phyloP scores from a whole-genome alignment of 768 basidiomycete species.

The Chalciporus chontae region DNA sequence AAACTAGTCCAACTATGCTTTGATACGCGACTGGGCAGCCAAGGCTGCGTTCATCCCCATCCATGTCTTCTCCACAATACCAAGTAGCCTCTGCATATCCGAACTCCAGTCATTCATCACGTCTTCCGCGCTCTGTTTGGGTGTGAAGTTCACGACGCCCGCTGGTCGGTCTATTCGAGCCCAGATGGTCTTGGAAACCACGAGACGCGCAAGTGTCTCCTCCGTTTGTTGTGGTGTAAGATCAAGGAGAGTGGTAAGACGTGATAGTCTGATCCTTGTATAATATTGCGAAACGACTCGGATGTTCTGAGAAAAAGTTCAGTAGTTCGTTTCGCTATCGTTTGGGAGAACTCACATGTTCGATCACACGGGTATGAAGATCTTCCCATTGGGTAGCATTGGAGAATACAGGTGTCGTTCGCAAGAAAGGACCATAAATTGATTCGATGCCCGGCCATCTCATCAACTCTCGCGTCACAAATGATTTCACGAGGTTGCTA shows the following conservation, averaged over 20 bases:
- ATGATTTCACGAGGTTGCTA: slow-evolving; percentile 92
- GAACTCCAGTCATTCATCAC: slow-evolving; percentile 98
- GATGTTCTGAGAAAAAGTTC: slow-evolving; percentile 65
- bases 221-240: slow-evolving; percentile 81
- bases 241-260: slow-evolving; percentile 85
- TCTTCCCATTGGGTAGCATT: slow-evolving; percentile 87
- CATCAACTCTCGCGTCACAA: slow-evolving; percentile 90
- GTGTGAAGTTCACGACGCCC: slow-evolving; percentile 85
- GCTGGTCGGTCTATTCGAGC: slow-evolving; percentile 91
- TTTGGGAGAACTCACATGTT: slow-evolving; percentile 66
- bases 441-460: slow-evolving; percentile 92
- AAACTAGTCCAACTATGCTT: slow-evolving; percentile 32
- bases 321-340: neutral
- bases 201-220: slow-evolving; percentile 82
- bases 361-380: slow-evolving; percentile 91
- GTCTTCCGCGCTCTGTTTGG: slow-evolving; percentile 80
- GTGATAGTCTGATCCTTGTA: slow-evolving; percentile 81
- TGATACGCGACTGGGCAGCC: slow-evolving; percentile 71
- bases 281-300: slow-evolving; percentile 94
- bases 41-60: slow-evolving; percentile 92
- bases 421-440: slow-evolving; percentile 82
- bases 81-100: slow-evolving; percentile 89
- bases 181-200: slow-evolving; percentile 89
- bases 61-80: slow-evolving; percentile 97
- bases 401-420: slow-evolving; percentile 77